Conservation (phyloP, 768 basidiomycete genomes). For the Guyanaporus albipodus region DNA sequence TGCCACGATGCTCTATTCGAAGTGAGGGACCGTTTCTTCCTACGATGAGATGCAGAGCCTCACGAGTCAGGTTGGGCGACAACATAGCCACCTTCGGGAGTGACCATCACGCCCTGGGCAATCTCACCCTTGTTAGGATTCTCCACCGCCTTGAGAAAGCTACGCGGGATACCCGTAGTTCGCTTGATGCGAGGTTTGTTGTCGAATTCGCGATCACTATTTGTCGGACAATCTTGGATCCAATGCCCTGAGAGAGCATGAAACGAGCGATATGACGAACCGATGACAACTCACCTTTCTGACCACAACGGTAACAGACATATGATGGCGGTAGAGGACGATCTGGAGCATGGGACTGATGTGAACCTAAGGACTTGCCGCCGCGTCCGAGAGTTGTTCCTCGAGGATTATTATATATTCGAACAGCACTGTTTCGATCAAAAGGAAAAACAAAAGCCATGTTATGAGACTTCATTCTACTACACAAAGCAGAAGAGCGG, state of each 20-base stretch:
- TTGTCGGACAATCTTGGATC: slow-evolving; percentile 99
- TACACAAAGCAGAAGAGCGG: slow-evolving; percentile 57
- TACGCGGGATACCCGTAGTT: slow-evolving; percentile 96
- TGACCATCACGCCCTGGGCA: slow-evolving; percentile 93
- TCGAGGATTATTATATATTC: slow-evolving; percentile 61
- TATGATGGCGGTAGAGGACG: slow-evolving; percentile 90
- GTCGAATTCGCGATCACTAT: slow-evolving; percentile 92
- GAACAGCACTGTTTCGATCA: slow-evolving; percentile 53
- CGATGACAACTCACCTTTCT: slow-evolving; percentile 67
- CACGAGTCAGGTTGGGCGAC: slow-evolving; percentile 95
- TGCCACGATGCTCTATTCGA: slow-evolving; percentile 86
- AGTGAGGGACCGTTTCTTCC: neutral
- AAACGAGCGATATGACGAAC: neutral
- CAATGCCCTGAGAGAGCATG: slow-evolving; percentile 72
- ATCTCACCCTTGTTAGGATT: slow-evolving; percentile 70
- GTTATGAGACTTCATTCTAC: slow-evolving; percentile 74
- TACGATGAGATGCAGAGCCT: slow-evolving; percentile 31
- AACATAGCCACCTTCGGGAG: slow-evolving; percentile 97
- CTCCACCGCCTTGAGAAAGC: slow-evolving; percentile 95
- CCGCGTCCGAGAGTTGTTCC: slow-evolving; percentile 61
- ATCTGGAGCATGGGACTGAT: slow-evolving; percentile 55
- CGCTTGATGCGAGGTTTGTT: slow-evolving; percentile 94
- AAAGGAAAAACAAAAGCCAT: slow-evolving; percentile 40
- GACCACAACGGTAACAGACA: slow-evolving; percentile 97
- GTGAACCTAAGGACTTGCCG: slow-evolving; percentile 46